Conservation (phyloP, 108 stramenopile species). For the Phaeodactylum tricornutum region DNA sequence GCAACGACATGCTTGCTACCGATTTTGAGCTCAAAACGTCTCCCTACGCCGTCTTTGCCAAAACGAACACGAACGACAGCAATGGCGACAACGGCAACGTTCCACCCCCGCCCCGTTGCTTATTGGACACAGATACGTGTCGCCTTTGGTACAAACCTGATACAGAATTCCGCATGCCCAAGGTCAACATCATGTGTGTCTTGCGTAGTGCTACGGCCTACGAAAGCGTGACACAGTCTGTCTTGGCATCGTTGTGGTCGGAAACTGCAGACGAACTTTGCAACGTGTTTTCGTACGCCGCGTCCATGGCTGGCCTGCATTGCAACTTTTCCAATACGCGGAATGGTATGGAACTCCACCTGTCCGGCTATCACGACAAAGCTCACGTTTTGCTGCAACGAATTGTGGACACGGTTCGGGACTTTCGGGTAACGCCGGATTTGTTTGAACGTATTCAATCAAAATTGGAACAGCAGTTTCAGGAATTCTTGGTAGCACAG, state of each 20-base stretch:
- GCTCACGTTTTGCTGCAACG: constrained; percentile 41
- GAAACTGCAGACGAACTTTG: constrained; percentile 37
- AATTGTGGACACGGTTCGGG: constrained; percentile 22
- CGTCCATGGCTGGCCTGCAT: constrained; percentile 54
- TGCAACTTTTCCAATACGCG: constrained; percentile 16
- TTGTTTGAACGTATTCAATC: constrained; percentile 50
- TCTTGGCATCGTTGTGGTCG: constrained; percentile 17
- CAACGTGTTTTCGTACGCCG: constrained; percentile 57
- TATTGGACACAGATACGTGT: constrained; percentile 9
- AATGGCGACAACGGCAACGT: constrained; percentile 19
- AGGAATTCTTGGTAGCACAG: constrained; percentile 40
- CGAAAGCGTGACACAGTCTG: constrained; percentile 11
- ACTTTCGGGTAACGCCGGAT: constrained; percentile 12
- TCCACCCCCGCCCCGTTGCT: constrained; percentile 7
- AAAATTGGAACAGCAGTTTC: constrained; percentile 33
- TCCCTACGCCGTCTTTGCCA: constrained; percentile 4
- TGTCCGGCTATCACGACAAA: constrained; percentile 78
- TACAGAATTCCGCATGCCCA: constrained; percentile 63
- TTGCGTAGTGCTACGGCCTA: constrained; percentile 23
- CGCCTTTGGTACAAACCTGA: constrained; percentile 71
- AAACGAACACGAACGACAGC: constrained; percentile 30
- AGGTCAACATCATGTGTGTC: constrained; percentile 46
- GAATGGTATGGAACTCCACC: constrained; percentile 27
- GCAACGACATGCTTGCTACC: constrained; percentile 48
- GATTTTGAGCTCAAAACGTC: constrained; percentile 29